A percentile compares a stretch with the other conserved stretches of the same genome.
Evolutionary conservation across 2,329 filamentous ascomycete genomes (phyloP).

Genomic region (Hortaea werneckii): DNA sequence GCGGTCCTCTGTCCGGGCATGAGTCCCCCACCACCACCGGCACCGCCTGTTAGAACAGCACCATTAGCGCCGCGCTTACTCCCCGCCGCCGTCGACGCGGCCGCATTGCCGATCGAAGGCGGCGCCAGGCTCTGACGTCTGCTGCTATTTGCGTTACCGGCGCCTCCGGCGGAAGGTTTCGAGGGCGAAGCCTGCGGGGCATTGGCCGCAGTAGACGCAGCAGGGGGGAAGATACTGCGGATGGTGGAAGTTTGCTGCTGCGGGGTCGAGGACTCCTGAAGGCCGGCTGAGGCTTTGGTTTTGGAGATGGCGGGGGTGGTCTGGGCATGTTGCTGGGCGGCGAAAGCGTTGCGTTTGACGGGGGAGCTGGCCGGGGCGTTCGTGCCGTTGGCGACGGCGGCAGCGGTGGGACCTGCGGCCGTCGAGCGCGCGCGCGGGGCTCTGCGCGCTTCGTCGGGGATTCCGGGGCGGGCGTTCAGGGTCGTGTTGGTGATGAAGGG

Average conservation of each 20-base stretch:
- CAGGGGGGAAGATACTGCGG: neutral
- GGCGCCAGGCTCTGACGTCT: neutral
- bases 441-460: slow-evolving; percentile 24
- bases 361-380: slow-evolving; percentile 3
- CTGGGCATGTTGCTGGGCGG: slow-evolving; percentile 15
- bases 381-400: slow-evolving; percentile 5
- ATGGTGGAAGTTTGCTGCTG: neutral
- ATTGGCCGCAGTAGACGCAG: slow-evolving; percentile 17
- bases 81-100: slow-evolving; percentile 15
- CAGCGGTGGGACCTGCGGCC: slow-evolving; percentile 11
- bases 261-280: neutral
- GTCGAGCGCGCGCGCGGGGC: slow-evolving; percentile 16
- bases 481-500: slow-evolving; percentile 71
- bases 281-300: neutral
- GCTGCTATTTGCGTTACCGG: slow-evolving; percentile 12
- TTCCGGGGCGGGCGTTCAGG: slow-evolving; percentile 14
- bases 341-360: slow-evolving; percentile 16
- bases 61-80: slow-evolving; percentile 18
- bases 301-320: neutral
- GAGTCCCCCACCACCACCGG: slow-evolving; percentile 1
- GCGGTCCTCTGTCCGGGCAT: neutral
- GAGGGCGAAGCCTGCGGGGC: slow-evolving; percentile 28
- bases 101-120: slow-evolving; percentile 8
- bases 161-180: slow-evolving; percentile 12
- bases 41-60: slow-evolving; percentile 7